Percentiles rank a stretch among this genome's conserved stretches.
phyloP scores from a whole-genome alignment of 2,329 filamentous ascomycete genomes.

The Arthroderma sp. region DNA sequence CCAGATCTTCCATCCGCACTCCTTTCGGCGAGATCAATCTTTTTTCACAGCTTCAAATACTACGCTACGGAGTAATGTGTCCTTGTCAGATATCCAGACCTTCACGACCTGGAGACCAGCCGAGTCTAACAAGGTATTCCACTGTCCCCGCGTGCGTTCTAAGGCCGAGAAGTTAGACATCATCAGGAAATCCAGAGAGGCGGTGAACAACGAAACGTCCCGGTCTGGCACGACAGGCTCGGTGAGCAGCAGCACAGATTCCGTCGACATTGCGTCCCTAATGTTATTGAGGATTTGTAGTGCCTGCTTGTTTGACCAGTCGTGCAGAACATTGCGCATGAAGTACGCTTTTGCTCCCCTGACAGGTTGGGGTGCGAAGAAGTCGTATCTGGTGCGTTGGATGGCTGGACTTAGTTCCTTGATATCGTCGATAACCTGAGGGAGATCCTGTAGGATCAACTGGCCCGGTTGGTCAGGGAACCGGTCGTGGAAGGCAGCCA shows the following conservation, averaged over 20 bases:
- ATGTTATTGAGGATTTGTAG: slow-evolving; percentile 19
- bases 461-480: slow-evolving; percentile 27
- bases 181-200: slow-evolving; percentile 27
- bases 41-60: too few relatives aligned
- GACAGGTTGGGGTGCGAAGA: slow-evolving; percentile 4
- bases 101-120: slow-evolving; percentile 21
- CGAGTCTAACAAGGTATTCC: slow-evolving; percentile 17
- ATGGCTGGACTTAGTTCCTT: neutral
- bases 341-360: slow-evolving; percentile 19
- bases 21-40: too few relatives aligned
- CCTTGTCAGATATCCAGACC: slow-evolving; percentile 11
- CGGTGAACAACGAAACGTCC: neutral
- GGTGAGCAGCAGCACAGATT: slow-evolving; percentile 28
- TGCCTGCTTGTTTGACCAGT: slow-evolving; percentile 23
- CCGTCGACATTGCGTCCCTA: slow-evolving; percentile 13
- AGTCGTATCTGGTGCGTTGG: neutral
- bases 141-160: slow-evolving; percentile 27
- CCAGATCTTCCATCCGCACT: too few relatives aligned
- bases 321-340: slow-evolving; percentile 22
- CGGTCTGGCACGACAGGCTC: slow-evolving; percentile 18
- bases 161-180: slow-evolving; percentile 20
- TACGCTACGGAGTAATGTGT: too few relatives aligned
- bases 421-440: slow-evolving; percentile 21
- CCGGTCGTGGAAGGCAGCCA: slow-evolving; percentile 24
- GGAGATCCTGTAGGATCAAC: slow-evolving; percentile 38